Evolutionary conservation across 345 rosid genomes (phyloP).

Genomic region (Erucastrum elatum): DNA sequence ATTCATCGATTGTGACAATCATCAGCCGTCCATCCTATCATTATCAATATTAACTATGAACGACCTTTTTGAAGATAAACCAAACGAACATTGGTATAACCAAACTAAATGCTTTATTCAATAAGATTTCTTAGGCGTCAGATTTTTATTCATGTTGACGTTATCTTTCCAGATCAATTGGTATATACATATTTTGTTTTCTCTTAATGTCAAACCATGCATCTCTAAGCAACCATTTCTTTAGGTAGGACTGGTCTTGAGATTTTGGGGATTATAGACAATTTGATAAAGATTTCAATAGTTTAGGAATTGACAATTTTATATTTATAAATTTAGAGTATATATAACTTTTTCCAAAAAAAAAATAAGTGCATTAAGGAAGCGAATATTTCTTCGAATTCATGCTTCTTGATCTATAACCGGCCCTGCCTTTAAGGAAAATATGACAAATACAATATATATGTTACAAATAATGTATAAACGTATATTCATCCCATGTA

Average conservation of each 20-base stretch:
- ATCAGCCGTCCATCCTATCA: not conserved
- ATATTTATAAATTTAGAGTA: too few species aligned
- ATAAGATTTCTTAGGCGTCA: not conserved
- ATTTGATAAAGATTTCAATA: too few species aligned
- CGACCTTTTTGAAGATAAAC: not conserved
- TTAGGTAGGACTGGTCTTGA: too few species aligned
- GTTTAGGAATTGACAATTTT: too few species aligned
- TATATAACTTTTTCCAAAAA: too few species aligned
- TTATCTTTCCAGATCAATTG: not conserved
- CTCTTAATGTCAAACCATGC: not conserved
- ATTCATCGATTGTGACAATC: not conserved
- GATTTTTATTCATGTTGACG: not conserved
- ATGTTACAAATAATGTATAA: not conserved
- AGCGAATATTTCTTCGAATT: too few species aligned
- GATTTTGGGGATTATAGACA: too few species aligned
- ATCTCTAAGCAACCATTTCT: not conserved
- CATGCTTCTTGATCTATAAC: too few species aligned
- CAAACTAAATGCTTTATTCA: not conserved
- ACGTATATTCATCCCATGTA: not conserved
- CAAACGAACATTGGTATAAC: not conserved
- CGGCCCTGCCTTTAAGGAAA: not conserved
- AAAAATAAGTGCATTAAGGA: too few species aligned
- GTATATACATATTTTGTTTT: not conserved
- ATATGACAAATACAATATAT: not conserved
- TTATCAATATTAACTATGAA: not conserved